Conservation (phyloP, 305 asterid species). For the Solanum hybrid region DNA sequence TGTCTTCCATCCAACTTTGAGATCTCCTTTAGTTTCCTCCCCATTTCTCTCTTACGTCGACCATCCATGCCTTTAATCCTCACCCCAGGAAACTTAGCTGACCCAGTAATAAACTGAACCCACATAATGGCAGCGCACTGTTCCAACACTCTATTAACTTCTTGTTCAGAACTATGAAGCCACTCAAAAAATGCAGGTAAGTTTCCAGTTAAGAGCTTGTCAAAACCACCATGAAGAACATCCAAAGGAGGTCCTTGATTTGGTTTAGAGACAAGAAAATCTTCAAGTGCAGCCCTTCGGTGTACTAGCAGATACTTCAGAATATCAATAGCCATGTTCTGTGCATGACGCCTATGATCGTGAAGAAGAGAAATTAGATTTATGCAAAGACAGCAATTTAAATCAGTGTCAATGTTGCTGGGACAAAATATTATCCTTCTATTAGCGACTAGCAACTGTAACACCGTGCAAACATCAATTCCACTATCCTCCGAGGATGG, state of each 20-base stretch:
- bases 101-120: slow-evolving; percentile 87
- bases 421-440: slow-evolving; percentile 88
- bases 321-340: slow-evolving; percentile 80
- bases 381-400: slow-evolving; percentile 85
- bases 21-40: slow-evolving; percentile 60
- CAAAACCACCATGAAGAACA: slow-evolving; percentile 91
- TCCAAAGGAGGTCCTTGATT: slow-evolving; percentile 77
- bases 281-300: slow-evolving; percentile 90
- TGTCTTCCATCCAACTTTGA: slow-evolving; percentile 72
- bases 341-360: slow-evolving; percentile 65
- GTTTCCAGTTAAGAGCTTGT: slow-evolving; percentile 78
- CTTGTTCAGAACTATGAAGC: slow-evolving; percentile 62
- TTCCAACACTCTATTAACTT: slow-evolving; percentile 70
- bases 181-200: slow-evolving; percentile 75
- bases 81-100: slow-evolving; percentile 90
- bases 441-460: slow-evolving; percentile 90
- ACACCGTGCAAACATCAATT: slow-evolving; percentile 61
- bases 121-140: slow-evolving; percentile 95
- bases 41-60: slow-evolving; percentile 92
- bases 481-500: slow-evolving; percentile 58
- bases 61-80: slow-evolving; percentile 93
- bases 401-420: slow-evolving; percentile 84
- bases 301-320: slow-evolving; percentile 91
- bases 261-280: slow-evolving; percentile 82
- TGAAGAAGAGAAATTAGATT: slow-evolving; percentile 79